Conservation (phyloP, 257 asterid species). For the Rehmannia glutinosa region DNA sequence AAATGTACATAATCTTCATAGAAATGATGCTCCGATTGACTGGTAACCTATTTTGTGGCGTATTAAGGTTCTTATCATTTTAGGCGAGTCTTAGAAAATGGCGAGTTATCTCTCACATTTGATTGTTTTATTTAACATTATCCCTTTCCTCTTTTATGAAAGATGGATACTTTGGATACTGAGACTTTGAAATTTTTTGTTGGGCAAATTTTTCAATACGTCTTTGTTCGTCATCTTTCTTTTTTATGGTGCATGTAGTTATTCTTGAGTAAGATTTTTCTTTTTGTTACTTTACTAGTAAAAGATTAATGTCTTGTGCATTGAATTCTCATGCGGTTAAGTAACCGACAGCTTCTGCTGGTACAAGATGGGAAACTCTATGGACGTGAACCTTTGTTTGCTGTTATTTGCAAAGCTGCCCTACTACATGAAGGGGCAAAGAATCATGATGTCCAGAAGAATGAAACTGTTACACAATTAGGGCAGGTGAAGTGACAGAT, state of each 20-base stretch:
- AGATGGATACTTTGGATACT: not conserved
- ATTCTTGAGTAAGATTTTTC: constrained; percentile 1
- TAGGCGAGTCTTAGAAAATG: not conserved
- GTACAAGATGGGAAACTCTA: constrained; percentile 96
- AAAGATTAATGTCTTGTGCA: constrained; percentile 17
- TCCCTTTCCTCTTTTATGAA: not conserved
- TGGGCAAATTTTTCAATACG: not conserved
- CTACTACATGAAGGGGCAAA: constrained; percentile 68
- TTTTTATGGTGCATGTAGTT: not conserved
- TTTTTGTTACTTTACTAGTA: not conserved
- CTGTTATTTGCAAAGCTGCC: constrained; percentile 86
- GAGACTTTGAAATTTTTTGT: constrained; percentile 10
- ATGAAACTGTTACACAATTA: constrained; percentile 64
- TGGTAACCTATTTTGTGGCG: not conserved
- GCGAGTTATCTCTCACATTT: not conserved
- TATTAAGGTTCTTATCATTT: not conserved
- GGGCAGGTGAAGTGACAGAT: constrained; percentile 65
- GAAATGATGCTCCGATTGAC: not conserved
- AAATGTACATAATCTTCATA: too few species aligned
- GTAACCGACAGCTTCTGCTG: constrained; percentile 79
- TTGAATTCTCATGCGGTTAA: constrained; percentile 34
- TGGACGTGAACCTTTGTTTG: constrained; percentile 79
- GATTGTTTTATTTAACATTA: not conserved
- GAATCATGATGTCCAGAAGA: constrained; percentile 68
- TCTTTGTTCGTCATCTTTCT: constrained; percentile 1